A percentile compares a stretch with the other conserved stretches of the same genome.
Conservation (phyloP, 2,329 filamentous ascomycete genomes). For the Monilinia vaccinii-corymbosi region DNA sequence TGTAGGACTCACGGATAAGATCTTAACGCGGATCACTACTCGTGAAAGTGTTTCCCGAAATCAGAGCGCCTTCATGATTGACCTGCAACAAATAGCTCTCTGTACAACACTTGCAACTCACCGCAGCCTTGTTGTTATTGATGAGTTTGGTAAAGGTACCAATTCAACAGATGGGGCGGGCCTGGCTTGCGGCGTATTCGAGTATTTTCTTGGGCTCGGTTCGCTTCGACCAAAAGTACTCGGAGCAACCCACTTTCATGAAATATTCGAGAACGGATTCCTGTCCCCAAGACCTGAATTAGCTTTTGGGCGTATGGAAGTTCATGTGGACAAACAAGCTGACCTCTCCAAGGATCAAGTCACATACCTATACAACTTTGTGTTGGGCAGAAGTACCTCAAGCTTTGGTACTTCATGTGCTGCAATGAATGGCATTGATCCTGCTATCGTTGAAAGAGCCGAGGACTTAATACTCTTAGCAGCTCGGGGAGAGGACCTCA, state of each 20-base stretch:
- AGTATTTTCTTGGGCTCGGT: slow-evolving; percentile 43
- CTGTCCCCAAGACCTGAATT: slow-evolving; percentile 43
- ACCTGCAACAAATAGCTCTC: slow-evolving; percentile 78
- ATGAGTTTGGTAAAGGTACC: slow-evolving; percentile 75
- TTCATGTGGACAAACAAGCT: slow-evolving; percentile 47
- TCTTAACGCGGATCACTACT: slow-evolving; percentile 77
- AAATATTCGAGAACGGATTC: slow-evolving; percentile 60
- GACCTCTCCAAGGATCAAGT: slow-evolving; percentile 50
- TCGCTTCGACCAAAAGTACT: slow-evolving; percentile 45
- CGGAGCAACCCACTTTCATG: slow-evolving; percentile 56
- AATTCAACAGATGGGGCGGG: slow-evolving; percentile 49
- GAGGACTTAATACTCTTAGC: slow-evolving; percentile 62
- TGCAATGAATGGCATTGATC: slow-evolving; percentile 73
- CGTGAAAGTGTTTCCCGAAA: slow-evolving; percentile 50
- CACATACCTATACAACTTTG: slow-evolving; percentile 65
- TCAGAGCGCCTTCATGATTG: slow-evolving; percentile 61
- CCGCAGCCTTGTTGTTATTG: slow-evolving; percentile 75
- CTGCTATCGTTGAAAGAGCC: slow-evolving; percentile 63
- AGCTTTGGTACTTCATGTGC: slow-evolving; percentile 87
- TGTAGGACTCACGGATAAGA: slow-evolving; percentile 86
- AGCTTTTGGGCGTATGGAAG: slow-evolving; percentile 62
- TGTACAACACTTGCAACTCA: slow-evolving; percentile 65
- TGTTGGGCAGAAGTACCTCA: slow-evolving; percentile 58
- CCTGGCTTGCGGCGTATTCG: slow-evolving; percentile 47
- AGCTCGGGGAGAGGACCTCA: slow-evolving; percentile 66